Evolutionary conservation across 495 filamentous ascomycete species (phyloP).

Genomic region (Talaromyces thailandensis): DNA sequence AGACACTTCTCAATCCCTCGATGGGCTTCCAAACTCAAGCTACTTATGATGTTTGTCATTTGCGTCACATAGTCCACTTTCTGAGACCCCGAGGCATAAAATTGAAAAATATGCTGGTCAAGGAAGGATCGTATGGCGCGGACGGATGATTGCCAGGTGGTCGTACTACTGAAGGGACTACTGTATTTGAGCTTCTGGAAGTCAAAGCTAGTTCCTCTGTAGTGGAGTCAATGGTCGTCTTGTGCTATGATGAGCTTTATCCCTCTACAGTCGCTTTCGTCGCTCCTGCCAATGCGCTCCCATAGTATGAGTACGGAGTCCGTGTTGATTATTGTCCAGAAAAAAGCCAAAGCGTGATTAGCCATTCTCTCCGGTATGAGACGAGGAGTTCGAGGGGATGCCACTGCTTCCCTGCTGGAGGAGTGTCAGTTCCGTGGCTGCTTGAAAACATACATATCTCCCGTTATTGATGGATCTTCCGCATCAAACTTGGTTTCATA

Average conservation of each 20-base stretch:
- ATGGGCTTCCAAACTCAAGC: slow-evolving; percentile 16
- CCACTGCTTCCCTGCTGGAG: no score
- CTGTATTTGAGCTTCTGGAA: no score
- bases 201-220: neutral
- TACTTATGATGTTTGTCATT: slow-evolving; percentile 14
- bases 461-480: no score
- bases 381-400: no score
- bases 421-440: no score
- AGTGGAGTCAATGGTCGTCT: slow-evolving; percentile 2
- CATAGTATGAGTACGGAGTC: slow-evolving; percentile 21
- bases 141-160: slow-evolving; percentile 12
- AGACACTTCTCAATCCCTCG: slow-evolving; percentile 21
- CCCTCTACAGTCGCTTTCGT: slow-evolving; percentile 9
- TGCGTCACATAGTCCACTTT: slow-evolving; percentile 16
- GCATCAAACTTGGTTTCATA: no score
- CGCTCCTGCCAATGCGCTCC: slow-evolving; percentile 18
- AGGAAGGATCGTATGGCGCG: slow-evolving; percentile 13
- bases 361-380: neutral
- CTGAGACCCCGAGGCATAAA: slow-evolving; percentile 3
- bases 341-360: slow-evolving; percentile 15
- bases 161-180: no score
- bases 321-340: slow-evolving; percentile 10
- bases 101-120: slow-evolving; percentile 8
- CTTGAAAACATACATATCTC: no score
- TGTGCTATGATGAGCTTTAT: slow-evolving; percentile 4